Percentiles rank a stretch among this genome's conserved stretches.
Conservation (phyloP, 176 grass and related monocot genomes). For the Avena sativa region DNA sequence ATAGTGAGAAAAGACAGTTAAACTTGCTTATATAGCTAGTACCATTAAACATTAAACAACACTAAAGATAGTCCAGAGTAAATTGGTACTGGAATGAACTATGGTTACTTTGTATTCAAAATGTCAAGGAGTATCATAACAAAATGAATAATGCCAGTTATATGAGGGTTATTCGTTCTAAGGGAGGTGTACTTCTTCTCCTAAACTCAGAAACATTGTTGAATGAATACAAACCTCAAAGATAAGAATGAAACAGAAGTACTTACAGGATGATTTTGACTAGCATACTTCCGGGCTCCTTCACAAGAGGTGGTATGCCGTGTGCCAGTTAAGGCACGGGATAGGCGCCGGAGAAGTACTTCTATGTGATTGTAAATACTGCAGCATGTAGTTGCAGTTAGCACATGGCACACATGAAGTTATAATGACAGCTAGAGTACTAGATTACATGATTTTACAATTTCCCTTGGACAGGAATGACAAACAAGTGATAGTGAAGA, state of each 20-base stretch:
- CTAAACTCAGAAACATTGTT: constrained; percentile 7
- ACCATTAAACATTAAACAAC: background rate
- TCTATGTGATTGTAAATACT: constrained; percentile 94
- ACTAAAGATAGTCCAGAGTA: background rate
- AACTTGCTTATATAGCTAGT: background rate
- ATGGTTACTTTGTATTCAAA: background rate
- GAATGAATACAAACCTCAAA: background rate
- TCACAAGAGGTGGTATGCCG: constrained; percentile 38
- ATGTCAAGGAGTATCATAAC: background rate
- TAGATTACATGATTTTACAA: background rate
- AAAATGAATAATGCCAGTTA: constrained; percentile 15
- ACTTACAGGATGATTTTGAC: constrained; percentile 65
- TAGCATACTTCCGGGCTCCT: constrained; percentile 47
- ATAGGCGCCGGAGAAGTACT: constrained; percentile 57
- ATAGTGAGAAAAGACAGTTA: background rate
- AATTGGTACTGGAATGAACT: background rate
- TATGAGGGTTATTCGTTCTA: background rate
- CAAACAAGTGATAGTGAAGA: background rate
- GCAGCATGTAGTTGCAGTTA: constrained; percentile 37
- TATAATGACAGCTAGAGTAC: background rate
- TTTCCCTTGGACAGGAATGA: constrained; percentile 8
- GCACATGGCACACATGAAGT: background rate
- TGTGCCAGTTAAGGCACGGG: constrained; percentile 35
- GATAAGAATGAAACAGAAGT: background rate
- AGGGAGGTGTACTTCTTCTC: background rate